Conservation (phyloP, 257 asterid species). For the Primulina eburnea region DNA sequence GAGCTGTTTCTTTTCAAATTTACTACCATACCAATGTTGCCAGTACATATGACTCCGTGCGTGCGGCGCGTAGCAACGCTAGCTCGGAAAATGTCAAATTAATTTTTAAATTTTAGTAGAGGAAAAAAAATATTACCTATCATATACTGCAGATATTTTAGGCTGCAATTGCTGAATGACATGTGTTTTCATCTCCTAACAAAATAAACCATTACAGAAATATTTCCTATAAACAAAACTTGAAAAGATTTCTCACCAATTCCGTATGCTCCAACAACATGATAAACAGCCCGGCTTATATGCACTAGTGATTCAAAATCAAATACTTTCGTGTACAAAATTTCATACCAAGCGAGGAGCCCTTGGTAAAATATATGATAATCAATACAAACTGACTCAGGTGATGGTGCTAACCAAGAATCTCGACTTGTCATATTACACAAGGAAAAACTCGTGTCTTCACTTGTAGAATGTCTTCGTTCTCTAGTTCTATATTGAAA, state of each 20-base stretch:
- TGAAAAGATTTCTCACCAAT: not conserved
- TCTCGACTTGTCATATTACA: not conserved
- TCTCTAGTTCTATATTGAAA: slow-evolving; percentile 14
- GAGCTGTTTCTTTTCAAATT: not conserved
- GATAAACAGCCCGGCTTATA: no score
- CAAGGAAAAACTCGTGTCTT: not conserved
- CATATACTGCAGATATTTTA: not conserved
- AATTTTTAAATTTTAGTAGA: no score
- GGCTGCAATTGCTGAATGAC: not conserved
- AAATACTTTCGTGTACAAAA: not conserved
- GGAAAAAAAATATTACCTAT: no score
- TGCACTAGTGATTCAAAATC: not conserved
- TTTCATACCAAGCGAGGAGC: not conserved
- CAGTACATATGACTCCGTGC: no score
- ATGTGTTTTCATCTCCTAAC: not conserved
- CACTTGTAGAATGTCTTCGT: not conserved
- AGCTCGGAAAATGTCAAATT: no score
- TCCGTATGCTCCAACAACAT: not conserved
- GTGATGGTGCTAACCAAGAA: not conserved
- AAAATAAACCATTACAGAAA: not conserved
- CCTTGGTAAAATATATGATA: not conserved
- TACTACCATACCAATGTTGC: no score
- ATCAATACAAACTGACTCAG: not conserved
- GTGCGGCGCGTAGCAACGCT: no score
- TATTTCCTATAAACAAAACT: no score